phyloP scores from a whole-genome alignment of 768 basidiomycete species.

The Pisolithus marmoratus region DNA sequence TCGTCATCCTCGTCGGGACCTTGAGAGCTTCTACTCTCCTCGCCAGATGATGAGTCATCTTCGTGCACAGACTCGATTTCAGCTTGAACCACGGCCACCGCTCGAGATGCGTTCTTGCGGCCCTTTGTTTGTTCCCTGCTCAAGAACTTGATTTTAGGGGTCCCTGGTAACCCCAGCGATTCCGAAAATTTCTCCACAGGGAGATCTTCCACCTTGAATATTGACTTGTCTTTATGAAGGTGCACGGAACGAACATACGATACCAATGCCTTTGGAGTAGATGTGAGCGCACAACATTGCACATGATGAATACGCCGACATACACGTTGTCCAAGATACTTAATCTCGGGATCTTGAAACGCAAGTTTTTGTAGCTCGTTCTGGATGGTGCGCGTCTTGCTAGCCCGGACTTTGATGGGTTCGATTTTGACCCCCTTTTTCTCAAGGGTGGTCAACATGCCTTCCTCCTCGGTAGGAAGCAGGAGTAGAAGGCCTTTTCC shows the following conservation, averaged over 20 bases:
- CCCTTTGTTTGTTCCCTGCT: conserved; percentile 60
- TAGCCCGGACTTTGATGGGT: conserved; percentile 83
- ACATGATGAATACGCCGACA: conserved; percentile 20
- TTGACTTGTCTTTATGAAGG: conserved; percentile 88
- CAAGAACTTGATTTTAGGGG: conserved; percentile 92
- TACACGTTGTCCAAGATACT: conserved; percentile 92
- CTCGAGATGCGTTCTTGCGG: conserved; percentile 68
- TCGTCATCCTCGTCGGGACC: conserved; percentile 15
- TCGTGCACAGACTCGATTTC: conserved; percentile 22
- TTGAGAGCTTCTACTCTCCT: conserved; percentile 11
- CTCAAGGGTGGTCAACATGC: conserved; percentile 69
- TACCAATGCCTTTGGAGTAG: conserved; percentile 72
- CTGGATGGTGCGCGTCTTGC: conserved; percentile 79
- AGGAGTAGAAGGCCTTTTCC: conserved; percentile 83
- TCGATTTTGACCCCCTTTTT: conserved; percentile 67
- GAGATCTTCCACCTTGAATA: conserved; percentile 82
- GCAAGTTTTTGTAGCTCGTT: conserved; percentile 89
- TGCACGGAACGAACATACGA: conserved; percentile 92
- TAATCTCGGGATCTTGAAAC: conserved; percentile 95
- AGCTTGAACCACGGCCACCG: conserved; percentile 31
- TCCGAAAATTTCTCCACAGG: conserved; percentile 83
- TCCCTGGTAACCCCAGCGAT: conserved; percentile 87
- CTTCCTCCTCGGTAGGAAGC: conserved; percentile 88
- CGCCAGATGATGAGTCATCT: conserved; percentile 12
- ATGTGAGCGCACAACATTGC: neutral